Percentiles rank a stretch among this genome's conserved stretches.
phyloP scores from a whole-genome alignment of 768 basidiomycete species.

The Collybiopsis confluens region DNA sequence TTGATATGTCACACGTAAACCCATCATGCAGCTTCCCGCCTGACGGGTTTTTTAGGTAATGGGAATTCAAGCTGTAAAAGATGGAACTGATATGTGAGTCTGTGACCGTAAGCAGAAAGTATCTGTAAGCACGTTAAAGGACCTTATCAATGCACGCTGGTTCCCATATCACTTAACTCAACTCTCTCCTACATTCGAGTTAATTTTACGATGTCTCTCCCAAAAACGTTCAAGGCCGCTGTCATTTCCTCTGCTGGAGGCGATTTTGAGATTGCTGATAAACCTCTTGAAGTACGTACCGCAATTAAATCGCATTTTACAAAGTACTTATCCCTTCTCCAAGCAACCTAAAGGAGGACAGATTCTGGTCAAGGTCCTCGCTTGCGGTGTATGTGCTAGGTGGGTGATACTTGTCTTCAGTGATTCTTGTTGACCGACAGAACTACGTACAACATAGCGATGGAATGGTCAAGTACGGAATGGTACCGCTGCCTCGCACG shows the following conservation, averaged over 20 bases:
- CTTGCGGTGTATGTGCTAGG: slow-evolving; percentile 2
- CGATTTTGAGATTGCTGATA: slow-evolving; percentile 1
- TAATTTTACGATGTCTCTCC: background rate
- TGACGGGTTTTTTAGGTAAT: no score
- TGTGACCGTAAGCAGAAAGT: no score
- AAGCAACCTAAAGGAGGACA: background rate
- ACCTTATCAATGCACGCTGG: no score
- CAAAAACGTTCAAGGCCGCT: slow-evolving; percentile 4
- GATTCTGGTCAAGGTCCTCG: slow-evolving; percentile 2
- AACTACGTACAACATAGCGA: background rate
- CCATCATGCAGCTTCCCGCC: no score
- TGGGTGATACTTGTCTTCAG: background rate
- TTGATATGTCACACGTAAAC: no score
- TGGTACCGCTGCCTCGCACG: background rate
- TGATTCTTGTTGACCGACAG: background rate
- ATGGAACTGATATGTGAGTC: no score
- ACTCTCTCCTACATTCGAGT: no score
- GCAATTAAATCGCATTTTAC: no score
- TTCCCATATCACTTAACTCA: no score
- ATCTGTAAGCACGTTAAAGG: no score
- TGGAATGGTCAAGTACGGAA: background rate
- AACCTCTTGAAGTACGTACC: background rate
- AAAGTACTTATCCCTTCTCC: background rate
- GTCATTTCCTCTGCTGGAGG: background rate
- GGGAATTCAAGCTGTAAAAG: no score